phyloP scores from a whole-genome alignment of 345 rosid species.

The Alliaria petiolata region DNA sequence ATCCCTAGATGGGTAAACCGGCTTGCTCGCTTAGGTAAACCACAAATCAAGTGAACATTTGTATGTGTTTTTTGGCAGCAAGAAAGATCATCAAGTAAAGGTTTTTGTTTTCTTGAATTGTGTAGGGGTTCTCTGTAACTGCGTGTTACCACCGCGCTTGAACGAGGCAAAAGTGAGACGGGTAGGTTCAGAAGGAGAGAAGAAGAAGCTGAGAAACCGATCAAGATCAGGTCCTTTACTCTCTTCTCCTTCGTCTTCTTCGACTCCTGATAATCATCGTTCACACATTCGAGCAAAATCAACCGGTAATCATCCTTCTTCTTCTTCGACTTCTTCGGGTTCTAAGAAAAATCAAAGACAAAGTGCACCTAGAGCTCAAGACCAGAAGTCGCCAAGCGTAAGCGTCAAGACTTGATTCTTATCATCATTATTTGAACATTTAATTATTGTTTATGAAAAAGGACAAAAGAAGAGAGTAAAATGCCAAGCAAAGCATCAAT shows the following conservation, averaged over 20 bases:
- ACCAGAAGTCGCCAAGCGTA: slow-evolving; percentile 27
- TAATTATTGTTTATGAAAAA: slow-evolving; percentile 24
- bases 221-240: slow-evolving; percentile 49
- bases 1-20: slow-evolving; percentile 97
- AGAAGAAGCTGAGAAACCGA: slow-evolving; percentile 67
- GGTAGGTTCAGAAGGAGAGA: slow-evolving; percentile 47
- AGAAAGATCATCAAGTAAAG: not conserved
- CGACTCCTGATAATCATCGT: slow-evolving; percentile 27
- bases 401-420: slow-evolving; percentile 24
- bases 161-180: slow-evolving; percentile 64
- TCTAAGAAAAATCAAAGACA: slow-evolving; percentile 42
- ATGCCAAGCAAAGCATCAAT: slow-evolving; percentile 30
- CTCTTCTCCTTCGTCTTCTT: slow-evolving; percentile 36
- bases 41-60: not conserved
- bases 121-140: slow-evolving; percentile 59
- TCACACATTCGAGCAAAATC: slow-evolving; percentile 27
- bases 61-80: not conserved
- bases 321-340: slow-evolving; percentile 39
- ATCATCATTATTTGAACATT: slow-evolving; percentile 19
- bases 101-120: not conserved
- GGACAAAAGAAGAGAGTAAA: slow-evolving; percentile 23
- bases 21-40: slow-evolving; percentile 88
- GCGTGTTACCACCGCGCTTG: slow-evolving; percentile 84
- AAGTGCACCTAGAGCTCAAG: slow-evolving; percentile 12
- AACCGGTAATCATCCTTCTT: slow-evolving; percentile 27